Evolutionary conservation across 2,329 filamentous ascomycete genomes (phyloP), one percentile per base, ranked within the genome.

Genomic region (Fusarium dlaminii): DNA sequence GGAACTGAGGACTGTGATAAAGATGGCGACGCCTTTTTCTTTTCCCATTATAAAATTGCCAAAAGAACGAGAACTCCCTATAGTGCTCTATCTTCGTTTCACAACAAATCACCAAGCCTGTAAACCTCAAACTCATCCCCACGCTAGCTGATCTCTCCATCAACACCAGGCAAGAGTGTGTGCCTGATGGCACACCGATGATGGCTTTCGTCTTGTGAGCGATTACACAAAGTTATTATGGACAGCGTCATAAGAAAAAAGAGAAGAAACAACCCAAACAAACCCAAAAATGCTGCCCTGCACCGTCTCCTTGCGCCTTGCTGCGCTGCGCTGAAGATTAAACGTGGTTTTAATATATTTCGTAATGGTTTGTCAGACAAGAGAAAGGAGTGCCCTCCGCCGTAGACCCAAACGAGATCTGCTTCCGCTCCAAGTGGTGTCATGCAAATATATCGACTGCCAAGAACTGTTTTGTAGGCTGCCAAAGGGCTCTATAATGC

Each of bases 221-320:
- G 72, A 66, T 71, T 68, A 76, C 73, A 77, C 74, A 73, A 71
- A 75, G 75, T 78, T 74, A 79, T 78, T 79, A 79, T 77, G 75
- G 71, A 77, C 75, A 78, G 71, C 72, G 62, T 77, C 67, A 72
- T 77, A 74, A 77, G 70, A 78, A 76, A 78, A 77, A 80, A 72
- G 74, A 80, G 61, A 78, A 75, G 74, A 75, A 80, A 79, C 67
- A 79, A 79, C 75, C 78, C 74, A 77, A 80, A 77, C 79, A 80
- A 72, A 82, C 72, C 72, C 80, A 80, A 80, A 67, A 83, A 83
- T 82, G 81, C 80, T 81, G 77, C 77, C 81, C 79, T 79, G 75
- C 77, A 80, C 81, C 75, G 79, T 80, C 81, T 78, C 78, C 79
- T 69, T 81, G 81, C 82, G 81, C 81, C 80, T 77, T 81, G 80